Evolutionary conservation across 257 asterid species (phyloP).

Genomic region (Solanum acaule): DNA sequence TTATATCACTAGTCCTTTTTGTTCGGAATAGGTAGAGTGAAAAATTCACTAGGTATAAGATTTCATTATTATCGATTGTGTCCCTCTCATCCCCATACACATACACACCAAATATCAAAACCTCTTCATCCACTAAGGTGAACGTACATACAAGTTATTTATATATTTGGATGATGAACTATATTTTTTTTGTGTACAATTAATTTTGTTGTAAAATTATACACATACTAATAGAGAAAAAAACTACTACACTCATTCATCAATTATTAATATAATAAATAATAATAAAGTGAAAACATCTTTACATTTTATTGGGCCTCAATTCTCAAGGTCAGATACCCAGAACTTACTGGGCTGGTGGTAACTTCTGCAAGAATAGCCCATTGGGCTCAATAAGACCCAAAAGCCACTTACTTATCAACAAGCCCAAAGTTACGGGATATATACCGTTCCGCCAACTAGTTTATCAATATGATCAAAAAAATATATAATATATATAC

Average conservation of each 20-base stretch:
- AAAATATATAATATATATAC: too few species aligned
- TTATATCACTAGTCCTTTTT: too few species aligned
- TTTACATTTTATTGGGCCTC: neutral
- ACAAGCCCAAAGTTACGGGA: neutral
- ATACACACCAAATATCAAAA: too few species aligned
- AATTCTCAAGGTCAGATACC: neutral
- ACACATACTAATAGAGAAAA: neutral
- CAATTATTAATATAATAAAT: too few species aligned
- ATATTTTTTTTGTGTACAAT: neutral
- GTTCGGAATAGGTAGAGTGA: too few species aligned
- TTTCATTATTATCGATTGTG: too few species aligned
- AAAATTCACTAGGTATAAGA: too few species aligned
- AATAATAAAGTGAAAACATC: neutral
- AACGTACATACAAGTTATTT: neutral
- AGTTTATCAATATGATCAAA: neutral
- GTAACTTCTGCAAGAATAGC: neutral
- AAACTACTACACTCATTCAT: neutral
- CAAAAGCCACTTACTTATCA: neutral
- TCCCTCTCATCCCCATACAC: too few species aligned
- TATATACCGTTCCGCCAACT: neutral
- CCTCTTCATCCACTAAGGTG: too few species aligned
- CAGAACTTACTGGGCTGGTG: neutral
- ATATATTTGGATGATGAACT: neutral
- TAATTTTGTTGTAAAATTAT: neutral
- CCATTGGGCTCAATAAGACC: neutral